phyloP scores from a whole-genome alignment of 1,284 basidiomycete species.

The Lentinula novae-zelandiae region DNA sequence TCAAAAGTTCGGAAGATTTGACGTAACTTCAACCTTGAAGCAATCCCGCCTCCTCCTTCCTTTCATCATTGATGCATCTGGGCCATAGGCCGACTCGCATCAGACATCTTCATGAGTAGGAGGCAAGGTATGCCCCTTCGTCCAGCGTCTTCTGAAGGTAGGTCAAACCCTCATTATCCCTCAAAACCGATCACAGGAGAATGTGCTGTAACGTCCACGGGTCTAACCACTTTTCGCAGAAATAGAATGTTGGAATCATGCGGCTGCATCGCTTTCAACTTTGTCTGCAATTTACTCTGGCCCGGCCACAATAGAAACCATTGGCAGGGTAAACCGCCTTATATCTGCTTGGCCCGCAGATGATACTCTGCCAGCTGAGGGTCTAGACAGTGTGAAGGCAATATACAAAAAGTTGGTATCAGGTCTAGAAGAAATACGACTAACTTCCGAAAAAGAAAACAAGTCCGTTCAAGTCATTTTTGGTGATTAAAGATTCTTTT shows the following conservation, averaged over 20 bases:
- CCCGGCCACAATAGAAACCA: conserved; percentile 48
- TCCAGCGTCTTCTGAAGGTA: conserved; percentile 60
- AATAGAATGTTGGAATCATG: conserved; percentile 68
- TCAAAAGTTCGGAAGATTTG: conserved; percentile 2
- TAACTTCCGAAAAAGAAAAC: conserved; percentile 55
- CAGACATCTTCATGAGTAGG: conserved; percentile 43
- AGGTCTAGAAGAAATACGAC: conserved; percentile 60
- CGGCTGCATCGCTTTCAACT: conserved; percentile 48
- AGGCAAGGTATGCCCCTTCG: conserved; percentile 48
- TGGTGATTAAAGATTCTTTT: conserved; percentile 9
- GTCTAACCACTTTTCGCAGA: conserved; percentile 35
- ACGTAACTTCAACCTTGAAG: conserved; percentile 9
- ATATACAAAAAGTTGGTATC: conserved; percentile 59
- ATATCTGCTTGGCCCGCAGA: conserved; percentile 69
- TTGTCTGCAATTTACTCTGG: conserved; percentile 53
- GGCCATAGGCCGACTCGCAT: conserved; percentile 11
- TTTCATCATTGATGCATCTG: conserved; percentile 14
- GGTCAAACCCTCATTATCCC: conserved; percentile 14
- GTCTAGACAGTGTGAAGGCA: conserved; percentile 57
- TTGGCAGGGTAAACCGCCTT: conserved; percentile 67
- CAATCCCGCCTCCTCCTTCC: conserved; percentile 15
- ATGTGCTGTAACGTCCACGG: neutral
- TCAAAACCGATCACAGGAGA: neutral
- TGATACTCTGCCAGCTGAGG: conserved; percentile 63
- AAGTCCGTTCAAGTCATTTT: conserved; percentile 41